Percentiles rank a stretch among this genome's conserved stretches.
These are phyloP conservation scores for Colletotrichum cordylinicola DNA, from an alignment of 2,329 filamentous ascomycete genomes.

Conservation along the genomic window DNA sequence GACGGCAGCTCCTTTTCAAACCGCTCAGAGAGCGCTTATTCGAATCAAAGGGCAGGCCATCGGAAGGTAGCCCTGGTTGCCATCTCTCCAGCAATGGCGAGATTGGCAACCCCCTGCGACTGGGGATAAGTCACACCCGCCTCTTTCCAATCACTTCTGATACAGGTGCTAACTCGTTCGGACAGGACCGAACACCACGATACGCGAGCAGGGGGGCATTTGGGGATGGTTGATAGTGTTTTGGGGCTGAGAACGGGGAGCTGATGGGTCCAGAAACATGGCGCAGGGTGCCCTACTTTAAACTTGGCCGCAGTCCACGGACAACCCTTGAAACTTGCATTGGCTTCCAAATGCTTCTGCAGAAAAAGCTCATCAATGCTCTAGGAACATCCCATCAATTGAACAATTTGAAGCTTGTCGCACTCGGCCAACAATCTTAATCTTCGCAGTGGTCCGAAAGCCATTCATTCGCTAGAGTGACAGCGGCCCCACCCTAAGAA, in stretches of 20 bases:
- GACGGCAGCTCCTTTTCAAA: not conserved
- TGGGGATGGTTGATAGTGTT: not conserved
- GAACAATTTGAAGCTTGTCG: not conserved
- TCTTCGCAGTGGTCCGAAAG: not conserved
- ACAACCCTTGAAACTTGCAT: conserved; percentile 5
- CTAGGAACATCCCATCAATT: not conserved
- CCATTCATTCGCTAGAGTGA: not conserved
- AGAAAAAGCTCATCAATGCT: not conserved
- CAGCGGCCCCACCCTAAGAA: not conserved
- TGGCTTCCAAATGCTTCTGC: not conserved
- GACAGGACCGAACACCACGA: not conserved
- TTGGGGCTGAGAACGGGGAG: not conserved
- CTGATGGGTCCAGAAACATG: not conserved
- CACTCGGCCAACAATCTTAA: not conserved
- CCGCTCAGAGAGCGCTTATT: not conserved
- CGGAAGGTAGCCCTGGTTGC: conserved; percentile 52
- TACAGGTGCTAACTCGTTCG: conserved; percentile 28
- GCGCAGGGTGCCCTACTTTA: not conserved
- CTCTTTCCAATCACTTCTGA: not conserved
- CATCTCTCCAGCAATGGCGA: conserved; percentile 56
- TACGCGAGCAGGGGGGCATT: not conserved
- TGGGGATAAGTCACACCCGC: conserved; percentile 55
- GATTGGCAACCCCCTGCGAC: conserved; percentile 49
- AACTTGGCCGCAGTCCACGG: not conserved
- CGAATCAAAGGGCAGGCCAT: conserved; percentile 39